These are phyloP conservation scores for Metschnikowia arizonensis DNA, from an alignment of 805 yeast genomes.

Conservation along the genomic window DNA sequence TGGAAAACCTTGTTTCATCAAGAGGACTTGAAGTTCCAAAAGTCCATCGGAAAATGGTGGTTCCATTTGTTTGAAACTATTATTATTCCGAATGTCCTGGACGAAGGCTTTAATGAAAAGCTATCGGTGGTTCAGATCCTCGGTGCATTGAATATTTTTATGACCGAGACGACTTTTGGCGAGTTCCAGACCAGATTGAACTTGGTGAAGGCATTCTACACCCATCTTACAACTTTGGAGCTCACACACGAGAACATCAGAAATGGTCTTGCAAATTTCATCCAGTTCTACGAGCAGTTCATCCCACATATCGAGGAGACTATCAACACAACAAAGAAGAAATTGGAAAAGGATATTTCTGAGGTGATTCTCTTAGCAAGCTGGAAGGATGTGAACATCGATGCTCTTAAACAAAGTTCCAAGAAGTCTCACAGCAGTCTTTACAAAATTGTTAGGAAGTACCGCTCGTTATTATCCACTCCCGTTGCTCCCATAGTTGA, in stretches of 20 bases:
- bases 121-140: conserved; percentile 26
- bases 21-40: conserved; percentile 51
- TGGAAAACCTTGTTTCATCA: conserved; percentile 75
- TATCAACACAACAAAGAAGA: conserved; percentile 44
- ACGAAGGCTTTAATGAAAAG: conserved; percentile 13
- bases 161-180: conserved; percentile 74
- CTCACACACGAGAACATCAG: conserved; percentile 19
- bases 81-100: conserved; percentile 46
- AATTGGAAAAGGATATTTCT: conserved; percentile 70
- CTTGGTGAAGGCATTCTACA: conserved; percentile 60
- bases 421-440: conserved; percentile 79
- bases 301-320: conserved; percentile 42
- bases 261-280: conserved; percentile 52
- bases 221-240: conserved; percentile 37
- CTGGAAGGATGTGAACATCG: conserved; percentile 95
- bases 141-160: conserved; percentile 65
- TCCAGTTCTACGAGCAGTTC: conserved; percentile 67
- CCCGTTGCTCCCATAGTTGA: conserved; percentile 56
- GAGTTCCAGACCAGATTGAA: conserved; percentile 60
- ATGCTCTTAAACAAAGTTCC: conserved; percentile 91
- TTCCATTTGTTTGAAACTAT: conserved; percentile 81
- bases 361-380: conserved; percentile 88
- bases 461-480: conserved; percentile 56
- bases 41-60: conserved; percentile 79
- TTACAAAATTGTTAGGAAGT: conserved; percentile 80